Conservation (phyloP, 345 rosid genomes). For the Hypericum androsaemum region DNA sequence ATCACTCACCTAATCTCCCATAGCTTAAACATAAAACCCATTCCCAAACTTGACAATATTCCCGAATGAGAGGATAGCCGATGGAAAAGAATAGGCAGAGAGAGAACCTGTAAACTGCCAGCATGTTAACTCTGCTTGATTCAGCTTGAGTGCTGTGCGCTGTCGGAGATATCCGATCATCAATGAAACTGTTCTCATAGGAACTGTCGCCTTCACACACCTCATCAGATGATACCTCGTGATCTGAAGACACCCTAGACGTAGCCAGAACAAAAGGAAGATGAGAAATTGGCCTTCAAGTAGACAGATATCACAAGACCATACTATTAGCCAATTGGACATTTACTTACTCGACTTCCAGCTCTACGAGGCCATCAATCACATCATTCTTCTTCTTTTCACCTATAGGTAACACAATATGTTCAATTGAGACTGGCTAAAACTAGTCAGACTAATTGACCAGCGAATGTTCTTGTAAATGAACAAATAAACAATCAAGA, state of each 20-base stretch:
- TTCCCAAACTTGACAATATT: no score
- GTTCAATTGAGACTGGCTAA: no score
- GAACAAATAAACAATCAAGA: no score
- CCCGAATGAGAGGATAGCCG: no score
- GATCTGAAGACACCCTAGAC: constrained; percentile 67
- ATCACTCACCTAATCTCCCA: no score
- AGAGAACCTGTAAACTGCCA: constrained; percentile 77
- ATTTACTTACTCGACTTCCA: constrained; percentile 76
- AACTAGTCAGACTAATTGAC: no score
- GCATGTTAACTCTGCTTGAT: constrained; percentile 64
- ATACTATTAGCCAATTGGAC: not conserved
- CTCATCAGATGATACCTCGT: constrained; percentile 62
- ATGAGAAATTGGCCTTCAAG: not conserved
- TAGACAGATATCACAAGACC: not conserved
- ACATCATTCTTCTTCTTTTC: constrained; percentile 32
- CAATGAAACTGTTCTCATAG: constrained; percentile 76
- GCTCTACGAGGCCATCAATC: constrained; percentile 53
- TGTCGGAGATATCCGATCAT: constrained; percentile 56
- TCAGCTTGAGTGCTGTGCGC: constrained; percentile 42
- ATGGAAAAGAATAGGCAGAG: constrained; percentile 11
- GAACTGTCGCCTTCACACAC: constrained; percentile 39
- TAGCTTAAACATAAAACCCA: no score
- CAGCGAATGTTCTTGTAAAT: no score
- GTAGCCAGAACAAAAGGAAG: constrained; percentile 5
- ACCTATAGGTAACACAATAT: constrained; percentile 35